Evolutionary conservation across 805 yeast genomes (phyloP).

Genomic region (Phaffomyces antillensis): DNA sequence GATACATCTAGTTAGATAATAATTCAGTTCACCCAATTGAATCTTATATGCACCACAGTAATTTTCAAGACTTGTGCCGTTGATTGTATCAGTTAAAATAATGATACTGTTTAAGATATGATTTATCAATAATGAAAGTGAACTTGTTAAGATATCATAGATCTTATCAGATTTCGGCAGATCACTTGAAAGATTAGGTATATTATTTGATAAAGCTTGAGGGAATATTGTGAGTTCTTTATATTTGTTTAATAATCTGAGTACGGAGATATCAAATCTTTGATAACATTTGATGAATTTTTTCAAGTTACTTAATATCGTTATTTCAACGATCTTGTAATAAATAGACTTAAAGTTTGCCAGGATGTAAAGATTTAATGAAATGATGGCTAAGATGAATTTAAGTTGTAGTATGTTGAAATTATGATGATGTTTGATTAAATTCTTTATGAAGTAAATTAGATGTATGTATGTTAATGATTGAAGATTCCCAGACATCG

Average conservation of each 20-base stretch:
- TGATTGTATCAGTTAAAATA: slow-evolving; percentile 23
- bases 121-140: slow-evolving; percentile 28
- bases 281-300: slow-evolving; percentile 17
- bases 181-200: neutral
- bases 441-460: neutral
- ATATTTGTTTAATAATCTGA: slow-evolving; percentile 22
- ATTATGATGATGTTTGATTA: slow-evolving; percentile 2
- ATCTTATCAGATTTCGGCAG: slow-evolving; percentile 2
- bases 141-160: slow-evolving; percentile 20
- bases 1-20: slow-evolving; percentile 5
- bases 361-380: slow-evolving; percentile 5
- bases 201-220: slow-evolving; percentile 9
- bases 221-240: slow-evolving; percentile 25
- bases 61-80: slow-evolving; percentile 29
- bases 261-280: slow-evolving; percentile 22
- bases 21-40: slow-evolving; percentile 23
- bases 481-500: neutral
- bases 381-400: slow-evolving; percentile 1
- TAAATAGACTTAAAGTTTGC: slow-evolving; percentile 1
- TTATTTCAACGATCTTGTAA: slow-evolving; percentile 7
- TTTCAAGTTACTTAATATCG: slow-evolving; percentile 13
- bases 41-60: slow-evolving; percentile 39
- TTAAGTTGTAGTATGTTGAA: slow-evolving; percentile 1
- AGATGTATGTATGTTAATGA: neutral
- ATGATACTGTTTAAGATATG: slow-evolving; percentile 22